Conservation (phyloP, 352 stramenopile genomes). For the Phytopythium delawarense region DNA sequence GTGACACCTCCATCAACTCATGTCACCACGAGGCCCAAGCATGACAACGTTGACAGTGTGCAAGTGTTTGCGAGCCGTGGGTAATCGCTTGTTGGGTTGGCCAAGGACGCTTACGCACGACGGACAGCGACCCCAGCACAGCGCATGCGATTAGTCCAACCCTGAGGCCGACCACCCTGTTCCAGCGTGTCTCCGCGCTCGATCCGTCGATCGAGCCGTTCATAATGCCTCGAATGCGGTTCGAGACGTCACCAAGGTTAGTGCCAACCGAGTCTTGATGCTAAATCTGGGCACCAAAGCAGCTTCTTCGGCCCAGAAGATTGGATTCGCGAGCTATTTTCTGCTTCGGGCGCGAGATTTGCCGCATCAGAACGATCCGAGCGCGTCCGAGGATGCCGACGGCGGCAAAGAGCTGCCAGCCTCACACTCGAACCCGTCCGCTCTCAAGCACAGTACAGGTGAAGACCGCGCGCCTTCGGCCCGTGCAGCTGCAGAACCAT, state of each 20-base stretch:
- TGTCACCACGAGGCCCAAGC: too few species aligned
- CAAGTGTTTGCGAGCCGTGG: too few species aligned
- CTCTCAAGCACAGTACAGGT: background rate
- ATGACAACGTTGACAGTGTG: too few species aligned
- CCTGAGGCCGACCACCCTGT: too few species aligned
- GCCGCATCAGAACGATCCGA: background rate
- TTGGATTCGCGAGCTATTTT: constrained; percentile 3
- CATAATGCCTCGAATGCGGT: background rate
- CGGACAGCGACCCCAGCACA: too few species aligned
- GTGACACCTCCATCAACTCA: too few species aligned
- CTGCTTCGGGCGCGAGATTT: background rate
- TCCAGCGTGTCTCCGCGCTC: background rate
- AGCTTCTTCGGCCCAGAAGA: background rate
- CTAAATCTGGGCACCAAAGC: background rate
- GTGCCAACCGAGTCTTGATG: background rate
- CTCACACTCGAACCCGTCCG: background rate
- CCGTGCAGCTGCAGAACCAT: background rate
- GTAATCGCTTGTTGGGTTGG: too few species aligned
- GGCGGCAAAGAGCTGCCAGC: background rate
- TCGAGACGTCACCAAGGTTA: background rate
- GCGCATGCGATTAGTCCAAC: too few species aligned
- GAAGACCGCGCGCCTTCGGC: background rate
- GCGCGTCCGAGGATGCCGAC: background rate
- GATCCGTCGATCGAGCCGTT: background rate
- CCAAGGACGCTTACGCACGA: too few species aligned